A percentile compares a stretch with the other conserved stretches of the same genome.
These are phyloP conservation scores for Dionaea muscipula DNA, from an alignment of 179 eudicot species.

Conservation along the genomic window DNA sequence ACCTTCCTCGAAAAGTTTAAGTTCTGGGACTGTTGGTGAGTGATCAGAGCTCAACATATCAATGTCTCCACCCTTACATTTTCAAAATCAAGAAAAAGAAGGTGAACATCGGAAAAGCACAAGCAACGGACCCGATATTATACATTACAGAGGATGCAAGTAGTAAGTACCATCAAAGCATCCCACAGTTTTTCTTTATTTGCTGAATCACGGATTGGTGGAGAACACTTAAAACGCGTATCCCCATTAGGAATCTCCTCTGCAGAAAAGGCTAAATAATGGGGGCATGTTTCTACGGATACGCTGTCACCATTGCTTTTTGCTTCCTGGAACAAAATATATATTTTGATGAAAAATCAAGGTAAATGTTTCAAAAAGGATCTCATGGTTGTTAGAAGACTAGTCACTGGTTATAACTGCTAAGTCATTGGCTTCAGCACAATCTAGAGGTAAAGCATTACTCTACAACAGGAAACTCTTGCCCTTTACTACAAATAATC, in stretches of 20 bases:
- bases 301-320: slow-evolving; percentile 81
- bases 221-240: slow-evolving; percentile 91
- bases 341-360: neutral
- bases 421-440: neutral
- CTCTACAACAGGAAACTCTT: too few species aligned
- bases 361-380: neutral
- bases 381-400: neutral
- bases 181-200: slow-evolving; percentile 75
- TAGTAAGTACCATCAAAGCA: slow-evolving; percentile 58
- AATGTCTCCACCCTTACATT: slow-evolving; percentile 58
- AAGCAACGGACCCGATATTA: neutral
- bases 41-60: slow-evolving; percentile 98
- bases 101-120: slow-evolving; percentile 1
- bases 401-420: neutral
- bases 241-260: slow-evolving; percentile 91
- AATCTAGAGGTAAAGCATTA: neutral
- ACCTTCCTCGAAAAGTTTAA: slow-evolving; percentile 63
- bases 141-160: slow-evolving; percentile 3
- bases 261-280: slow-evolving; percentile 82
- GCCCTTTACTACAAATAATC: too few species aligned
- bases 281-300: slow-evolving; percentile 89
- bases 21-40: slow-evolving; percentile 73
- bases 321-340: slow-evolving; percentile 46
- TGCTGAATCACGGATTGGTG: slow-evolving; percentile 78
- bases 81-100: slow-evolving; percentile 4